Percentiles rank a stretch among this genome's conserved stretches.
Conservation (phyloP, 768 basidiomycete genomes). For the Trametes villosa region DNA sequence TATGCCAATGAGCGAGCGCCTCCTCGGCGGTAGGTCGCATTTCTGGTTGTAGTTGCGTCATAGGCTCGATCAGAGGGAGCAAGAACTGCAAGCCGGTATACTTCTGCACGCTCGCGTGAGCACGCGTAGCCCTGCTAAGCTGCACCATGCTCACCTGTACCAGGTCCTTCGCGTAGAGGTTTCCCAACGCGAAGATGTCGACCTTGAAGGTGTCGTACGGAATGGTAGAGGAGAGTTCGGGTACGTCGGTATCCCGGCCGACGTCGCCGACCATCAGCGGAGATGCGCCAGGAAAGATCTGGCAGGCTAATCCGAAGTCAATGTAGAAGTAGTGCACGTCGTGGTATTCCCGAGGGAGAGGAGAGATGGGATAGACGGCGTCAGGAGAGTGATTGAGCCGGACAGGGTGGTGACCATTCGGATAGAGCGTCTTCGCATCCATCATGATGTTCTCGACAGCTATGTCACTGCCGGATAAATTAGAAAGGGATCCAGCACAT, state of each 20-base stretch:
- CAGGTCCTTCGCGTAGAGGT: slow-evolving; percentile 28
- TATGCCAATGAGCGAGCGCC: background rate
- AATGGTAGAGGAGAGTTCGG: slow-evolving; percentile 23
- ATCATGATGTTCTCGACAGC: slow-evolving; percentile 29
- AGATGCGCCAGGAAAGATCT: slow-evolving; percentile 20
- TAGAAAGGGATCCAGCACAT: background rate
- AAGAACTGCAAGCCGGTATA: slow-evolving; percentile 16
- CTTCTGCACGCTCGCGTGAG: no score
- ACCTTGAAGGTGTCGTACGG: slow-evolving; percentile 30
- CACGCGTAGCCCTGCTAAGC: no score
- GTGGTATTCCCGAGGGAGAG: slow-evolving; percentile 37
- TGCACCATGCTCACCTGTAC: slow-evolving; percentile 20
- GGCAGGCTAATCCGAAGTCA: slow-evolving; percentile 26
- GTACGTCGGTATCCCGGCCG: slow-evolving; percentile 26
- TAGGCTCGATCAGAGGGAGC: slow-evolving; percentile 9
- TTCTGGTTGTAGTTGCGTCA: slow-evolving; percentile 16
- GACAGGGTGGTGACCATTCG: slow-evolving; percentile 29
- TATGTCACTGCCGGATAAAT: slow-evolving; percentile 15
- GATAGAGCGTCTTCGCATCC: slow-evolving; percentile 24
- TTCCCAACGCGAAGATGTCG: slow-evolving; percentile 29
- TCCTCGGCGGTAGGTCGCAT: slow-evolving; percentile 12
- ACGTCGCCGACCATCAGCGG: slow-evolving; percentile 11
- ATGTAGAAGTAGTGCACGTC: slow-evolving; percentile 38
- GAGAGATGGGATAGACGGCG: slow-evolving; percentile 34
- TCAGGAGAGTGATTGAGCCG: slow-evolving; percentile 38